phyloP scores from a whole-genome alignment of 129 eudicot species.

The Chrysanthemum lavandulifolium region DNA sequence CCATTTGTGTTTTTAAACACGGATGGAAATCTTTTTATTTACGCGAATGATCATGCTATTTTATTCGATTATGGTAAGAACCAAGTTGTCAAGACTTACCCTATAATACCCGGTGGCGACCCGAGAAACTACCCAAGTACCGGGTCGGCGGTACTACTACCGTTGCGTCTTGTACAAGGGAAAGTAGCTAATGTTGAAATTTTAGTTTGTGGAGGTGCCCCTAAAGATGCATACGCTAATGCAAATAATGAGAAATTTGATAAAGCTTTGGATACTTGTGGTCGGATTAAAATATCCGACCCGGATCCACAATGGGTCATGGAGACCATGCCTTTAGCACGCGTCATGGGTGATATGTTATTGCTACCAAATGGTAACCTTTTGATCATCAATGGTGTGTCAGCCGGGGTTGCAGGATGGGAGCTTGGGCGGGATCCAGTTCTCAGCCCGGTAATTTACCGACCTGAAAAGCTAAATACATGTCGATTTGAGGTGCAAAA shows the following conservation, averaged over 20 bases:
- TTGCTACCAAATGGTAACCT: constrained; percentile 59
- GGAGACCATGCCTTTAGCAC: constrained; percentile 78
- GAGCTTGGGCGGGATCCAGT: constrained; percentile 63
- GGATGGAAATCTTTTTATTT: constrained; percentile 75
- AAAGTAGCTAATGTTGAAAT: constrained; percentile 42
- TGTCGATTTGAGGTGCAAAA: constrained; percentile 50
- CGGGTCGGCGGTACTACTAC: constrained; percentile 85
- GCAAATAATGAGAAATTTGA: constrained; percentile 50
- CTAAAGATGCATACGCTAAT: constrained; percentile 39
- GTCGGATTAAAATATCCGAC: constrained; percentile 56
- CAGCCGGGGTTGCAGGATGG: constrained; percentile 71
- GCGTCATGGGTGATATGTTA: constrained; percentile 82
- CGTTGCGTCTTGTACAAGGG: constrained; percentile 49
- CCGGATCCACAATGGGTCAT: constrained; percentile 58
- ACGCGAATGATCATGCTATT: constrained; percentile 71
- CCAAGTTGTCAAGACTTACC: constrained; percentile 56
- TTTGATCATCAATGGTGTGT: constrained; percentile 60
- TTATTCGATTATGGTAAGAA: constrained; percentile 46
- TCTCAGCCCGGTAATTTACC: constrained; percentile 52
- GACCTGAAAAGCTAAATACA: constrained; percentile 30
- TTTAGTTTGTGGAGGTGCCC: constrained; percentile 82
- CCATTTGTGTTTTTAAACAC: constrained; percentile 71
- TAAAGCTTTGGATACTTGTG: constrained; percentile 58
- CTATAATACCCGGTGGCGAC: constrained; percentile 69
- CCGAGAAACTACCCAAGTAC: constrained; percentile 87